Conservation (phyloP, 805 yeast species). For the Candida sphagnicola region DNA sequence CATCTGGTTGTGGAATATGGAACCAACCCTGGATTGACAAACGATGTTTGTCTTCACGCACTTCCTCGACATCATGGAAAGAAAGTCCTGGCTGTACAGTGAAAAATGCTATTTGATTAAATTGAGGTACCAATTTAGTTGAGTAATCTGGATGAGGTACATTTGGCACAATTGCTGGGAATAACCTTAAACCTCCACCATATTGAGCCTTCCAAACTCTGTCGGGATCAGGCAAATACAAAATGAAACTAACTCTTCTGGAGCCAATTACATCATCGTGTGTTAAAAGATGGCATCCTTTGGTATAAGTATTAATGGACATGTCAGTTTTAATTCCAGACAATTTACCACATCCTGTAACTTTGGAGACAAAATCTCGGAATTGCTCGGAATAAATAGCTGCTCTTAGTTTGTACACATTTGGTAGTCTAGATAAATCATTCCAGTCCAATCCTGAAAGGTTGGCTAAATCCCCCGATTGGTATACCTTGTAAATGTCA, state of each 20-base stretch:
- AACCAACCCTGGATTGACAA: conserved; percentile 98
- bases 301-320: conserved; percentile 85
- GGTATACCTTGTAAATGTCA: conserved; percentile 90
- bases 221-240: conserved; percentile 91
- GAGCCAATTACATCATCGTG: conserved; percentile 99
- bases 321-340: conserved; percentile 91
- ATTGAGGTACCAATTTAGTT: conserved; percentile 77
- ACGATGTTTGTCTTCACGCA: conserved; percentile 83
- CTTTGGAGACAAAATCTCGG: conserved; percentile 68
- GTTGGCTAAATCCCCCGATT: conserved; percentile 89
- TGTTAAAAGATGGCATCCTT: conserved; percentile 89
- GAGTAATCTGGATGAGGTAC: conserved; percentile 80
- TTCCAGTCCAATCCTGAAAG: conserved; percentile 77
- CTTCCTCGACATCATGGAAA: conserved; percentile 98
- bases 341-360: conserved; percentile 84
- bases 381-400: conserved; percentile 86
- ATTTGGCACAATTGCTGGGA: conserved; percentile 82
- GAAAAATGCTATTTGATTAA: conserved; percentile 94
- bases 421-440: conserved; percentile 70
- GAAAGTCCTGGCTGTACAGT: conserved; percentile 94
- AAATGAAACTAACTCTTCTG: conserved; percentile 85
- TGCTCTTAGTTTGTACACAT: conserved; percentile 71
- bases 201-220: conserved; percentile 83
- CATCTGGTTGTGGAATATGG: conserved; percentile 93
- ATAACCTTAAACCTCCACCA: conserved; percentile 89